Evolutionary conservation across 345 rosid genomes (phyloP).

Genomic region (Populus simonii): DNA sequence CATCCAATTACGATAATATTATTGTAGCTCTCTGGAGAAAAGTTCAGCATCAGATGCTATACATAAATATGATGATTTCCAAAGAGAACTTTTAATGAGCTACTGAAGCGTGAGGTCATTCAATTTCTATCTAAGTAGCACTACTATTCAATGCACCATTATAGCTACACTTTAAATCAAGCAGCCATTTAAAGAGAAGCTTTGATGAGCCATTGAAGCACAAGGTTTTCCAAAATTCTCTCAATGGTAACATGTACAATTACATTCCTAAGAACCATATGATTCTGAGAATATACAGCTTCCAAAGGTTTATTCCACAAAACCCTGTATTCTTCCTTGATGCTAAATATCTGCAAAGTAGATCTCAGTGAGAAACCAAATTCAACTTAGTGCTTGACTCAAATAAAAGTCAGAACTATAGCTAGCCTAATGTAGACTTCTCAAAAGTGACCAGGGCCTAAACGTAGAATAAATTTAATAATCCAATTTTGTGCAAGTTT

Average conservation of each 20-base stretch:
- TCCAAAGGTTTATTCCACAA: background rate
- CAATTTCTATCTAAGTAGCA: background rate
- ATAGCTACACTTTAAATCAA: background rate
- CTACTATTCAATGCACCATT: background rate
- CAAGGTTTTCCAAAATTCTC: background rate
- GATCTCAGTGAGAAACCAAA: background rate
- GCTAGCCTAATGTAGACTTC: background rate
- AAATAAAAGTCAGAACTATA: background rate
- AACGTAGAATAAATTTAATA: background rate
- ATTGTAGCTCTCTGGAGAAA: background rate
- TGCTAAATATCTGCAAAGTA: background rate
- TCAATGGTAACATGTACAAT: background rate
- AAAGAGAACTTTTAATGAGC: background rate
- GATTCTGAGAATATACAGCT: background rate
- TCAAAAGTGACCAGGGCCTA: background rate
- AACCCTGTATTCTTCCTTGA: background rate
- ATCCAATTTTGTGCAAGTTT: background rate
- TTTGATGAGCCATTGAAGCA: background rate
- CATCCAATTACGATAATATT: background rate
- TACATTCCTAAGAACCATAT: background rate
- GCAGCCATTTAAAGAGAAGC: background rate
- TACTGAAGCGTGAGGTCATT: background rate
- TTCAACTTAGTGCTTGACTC: background rate
- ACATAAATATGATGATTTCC: background rate
- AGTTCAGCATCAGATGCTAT: background rate